phyloP scores from a whole-genome alignment of 768 basidiomycete genomes.

The Cystobasidiopsis lactophilus region DNA sequence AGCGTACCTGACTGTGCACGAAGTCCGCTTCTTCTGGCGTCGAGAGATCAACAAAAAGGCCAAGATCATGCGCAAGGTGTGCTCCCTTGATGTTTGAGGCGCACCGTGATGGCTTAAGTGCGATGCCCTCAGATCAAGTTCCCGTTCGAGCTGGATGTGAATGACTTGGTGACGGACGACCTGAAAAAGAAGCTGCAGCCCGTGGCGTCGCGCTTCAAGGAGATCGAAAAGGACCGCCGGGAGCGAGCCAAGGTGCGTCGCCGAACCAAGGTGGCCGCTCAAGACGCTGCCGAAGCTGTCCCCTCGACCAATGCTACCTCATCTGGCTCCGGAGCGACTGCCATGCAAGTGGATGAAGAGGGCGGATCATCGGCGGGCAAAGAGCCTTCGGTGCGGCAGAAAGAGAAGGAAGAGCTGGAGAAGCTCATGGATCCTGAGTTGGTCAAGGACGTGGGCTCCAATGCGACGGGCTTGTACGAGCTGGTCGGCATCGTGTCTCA shows the following conservation, averaged over 20 bases:
- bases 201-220: slow-evolving; percentile 47
- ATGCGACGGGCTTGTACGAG: slow-evolving; percentile 65
- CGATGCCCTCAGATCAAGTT: slow-evolving; percentile 53
- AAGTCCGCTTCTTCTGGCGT: slow-evolving; percentile 93
- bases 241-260: slow-evolving; percentile 66
- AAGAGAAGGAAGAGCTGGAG: slow-evolving; percentile 45
- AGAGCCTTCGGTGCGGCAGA: slow-evolving; percentile 40
- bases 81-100: no score
- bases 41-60: slow-evolving; percentile 72
- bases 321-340: not conserved
- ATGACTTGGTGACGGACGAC: slow-evolving; percentile 61
- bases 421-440: slow-evolving; percentile 41
- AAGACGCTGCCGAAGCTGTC: not conserved
- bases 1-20: slow-evolving; percentile 52
- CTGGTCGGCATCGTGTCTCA: slow-evolving; percentile 91
- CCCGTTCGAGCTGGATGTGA: slow-evolving; percentile 61
- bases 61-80: slow-evolving; percentile 54
- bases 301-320: not conserved
- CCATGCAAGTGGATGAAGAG: slow-evolving; percentile 12
- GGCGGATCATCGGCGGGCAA: slow-evolving; percentile 8
- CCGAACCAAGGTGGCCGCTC: slow-evolving; percentile 29
- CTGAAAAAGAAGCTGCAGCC: slow-evolving; percentile 49
- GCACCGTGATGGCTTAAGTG: not conserved
- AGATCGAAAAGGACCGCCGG: slow-evolving; percentile 56
- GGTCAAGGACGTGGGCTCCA: slow-evolving; percentile 46